Evolutionary conservation across 2,329 filamentous ascomycete genomes (phyloP).

Genomic region (Rhynchosporium agropyri): DNA sequence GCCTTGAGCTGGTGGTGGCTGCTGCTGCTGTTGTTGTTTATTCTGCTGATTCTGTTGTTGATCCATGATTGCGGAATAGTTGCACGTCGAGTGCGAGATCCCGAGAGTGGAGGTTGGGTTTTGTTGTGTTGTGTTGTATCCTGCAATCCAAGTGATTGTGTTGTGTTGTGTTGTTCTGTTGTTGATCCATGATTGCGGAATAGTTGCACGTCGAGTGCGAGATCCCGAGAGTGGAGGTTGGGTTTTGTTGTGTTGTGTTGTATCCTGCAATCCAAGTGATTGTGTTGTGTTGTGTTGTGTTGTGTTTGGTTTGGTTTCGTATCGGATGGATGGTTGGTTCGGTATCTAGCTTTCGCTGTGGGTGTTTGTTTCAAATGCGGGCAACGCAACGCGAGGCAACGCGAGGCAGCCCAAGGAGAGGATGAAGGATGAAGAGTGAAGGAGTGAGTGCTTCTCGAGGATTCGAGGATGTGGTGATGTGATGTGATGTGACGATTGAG

Average conservation of each 20-base stretch:
- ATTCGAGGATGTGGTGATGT: conserved; percentile 42
- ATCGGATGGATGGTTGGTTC: conserved; percentile 11
- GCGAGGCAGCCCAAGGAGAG: conserved; percentile 33
- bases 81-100: conserved; percentile 52
- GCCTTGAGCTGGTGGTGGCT: conserved; percentile 58
- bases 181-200: conserved; percentile 47
- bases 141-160: conserved; percentile 38
- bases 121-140: conserved; percentile 20
- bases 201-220: conserved; percentile 52
- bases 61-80: conserved; percentile 45
- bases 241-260: conserved; percentile 24
- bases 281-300: conserved; percentile 17
- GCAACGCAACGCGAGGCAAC: conserved; percentile 9
- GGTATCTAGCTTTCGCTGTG: too few species aligned
- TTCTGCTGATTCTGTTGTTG: conserved; percentile 47
- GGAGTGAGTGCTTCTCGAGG: conserved; percentile 41
- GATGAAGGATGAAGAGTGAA: conserved; percentile 34
- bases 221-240: conserved; percentile 23
- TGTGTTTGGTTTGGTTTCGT: neutral
- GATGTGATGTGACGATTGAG: neutral
- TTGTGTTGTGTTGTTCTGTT: conserved; percentile 33
- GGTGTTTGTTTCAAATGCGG: conserved; percentile 33
- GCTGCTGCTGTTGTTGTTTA: conserved; percentile 52
- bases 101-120: conserved; percentile 17
- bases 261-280: conserved; percentile 36